phyloP scores from a whole-genome alignment of 768 basidiomycete species.

The Pleurotus giganteus region DNA sequence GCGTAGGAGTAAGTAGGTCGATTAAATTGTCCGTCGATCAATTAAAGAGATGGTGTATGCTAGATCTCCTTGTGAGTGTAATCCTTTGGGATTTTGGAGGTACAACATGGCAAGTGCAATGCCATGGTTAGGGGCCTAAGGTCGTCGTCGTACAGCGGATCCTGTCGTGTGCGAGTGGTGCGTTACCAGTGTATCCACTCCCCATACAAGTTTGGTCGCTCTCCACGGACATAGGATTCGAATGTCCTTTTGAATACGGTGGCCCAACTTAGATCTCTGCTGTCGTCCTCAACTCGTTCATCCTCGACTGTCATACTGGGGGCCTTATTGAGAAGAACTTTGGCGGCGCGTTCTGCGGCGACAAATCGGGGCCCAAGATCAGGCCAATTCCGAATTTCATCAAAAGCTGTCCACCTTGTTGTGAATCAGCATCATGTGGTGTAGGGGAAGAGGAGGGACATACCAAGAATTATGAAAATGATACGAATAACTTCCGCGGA shows the following conservation, averaged over 20 bases:
- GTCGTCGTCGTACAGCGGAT: neutral
- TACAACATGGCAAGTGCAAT: neutral
- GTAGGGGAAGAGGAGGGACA: constrained; percentile 18
- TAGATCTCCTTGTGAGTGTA: neutral
- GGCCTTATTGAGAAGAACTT: constrained; percentile 36
- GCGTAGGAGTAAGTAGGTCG: neutral
- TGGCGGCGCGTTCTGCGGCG: constrained; percentile 69
- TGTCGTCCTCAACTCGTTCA: constrained; percentile 58
- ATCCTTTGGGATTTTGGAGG: neutral
- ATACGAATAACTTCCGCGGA: constrained; percentile 92
- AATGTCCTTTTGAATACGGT: constrained; percentile 95
- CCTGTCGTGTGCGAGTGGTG: neutral
- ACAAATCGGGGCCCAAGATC: constrained; percentile 83
- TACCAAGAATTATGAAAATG: constrained; percentile 96
- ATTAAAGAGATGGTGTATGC: neutral
- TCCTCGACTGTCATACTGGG: constrained; percentile 16
- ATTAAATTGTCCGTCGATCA: neutral
- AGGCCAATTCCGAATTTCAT: constrained; percentile 91
- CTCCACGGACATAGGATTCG: constrained; percentile 88
- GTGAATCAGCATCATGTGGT: constrained; percentile 7
- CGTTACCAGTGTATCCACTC: constrained; percentile 64
- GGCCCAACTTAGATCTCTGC: constrained; percentile 86
- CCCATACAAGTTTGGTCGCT: constrained; percentile 94
- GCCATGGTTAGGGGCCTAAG: neutral
- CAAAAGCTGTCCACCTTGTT: constrained; percentile 93